Base-by-base conservation (phyloP, 176 grass and related monocot species). In the Elaeis guineensis region DNA sequence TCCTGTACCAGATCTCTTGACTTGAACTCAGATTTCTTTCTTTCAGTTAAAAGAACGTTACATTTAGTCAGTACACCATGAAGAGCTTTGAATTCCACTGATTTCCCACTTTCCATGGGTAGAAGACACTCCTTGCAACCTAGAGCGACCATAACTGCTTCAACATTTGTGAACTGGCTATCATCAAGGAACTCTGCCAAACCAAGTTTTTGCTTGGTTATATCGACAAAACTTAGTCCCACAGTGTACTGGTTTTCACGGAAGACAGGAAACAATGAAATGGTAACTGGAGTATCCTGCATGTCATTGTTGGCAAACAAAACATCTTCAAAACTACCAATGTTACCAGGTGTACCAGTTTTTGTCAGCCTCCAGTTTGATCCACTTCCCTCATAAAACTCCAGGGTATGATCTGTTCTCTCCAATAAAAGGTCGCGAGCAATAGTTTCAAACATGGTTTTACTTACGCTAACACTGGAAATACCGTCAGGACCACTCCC, bases 271-370 rank as follows among this genome's bases (percentile, higher is more conserved):
- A 71, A 76, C 50, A 96, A 63, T 60, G 91, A 75, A 85, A 96
- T 75, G 65, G 77, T 87, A 17, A 90, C 86, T 49, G 91, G 91
- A 17, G 86, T 82, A 74, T 90, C 86, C 71, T 90, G 80, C 91
- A 96, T 96, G 64, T 90, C 91, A 56, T 87, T 96, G 69, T 96
- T 96, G 61, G 91, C 91, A 87, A 96, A 96, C 63, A 96, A 72
- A 81, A 90, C 63, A 22, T 96, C 91, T 81, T 96, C 91, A 77
- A 96, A 96, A 81, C 83, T 96, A 70, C 86, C 78, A 69, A 90
- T 87, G 52, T 96, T 90, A 30, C 91, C 91, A 22, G 91, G 91
- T 69, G 91, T 90, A 79, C 91, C 91, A 63, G 78, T 85, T 79
- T 96, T 96, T 51, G 65, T 78, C 79, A 90, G 71, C 62, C 87